These are phyloP conservation scores for Chaetomium fimeti DNA, from an alignment of 495 filamentous ascomycete genomes.

Conservation along the genomic window DNA sequence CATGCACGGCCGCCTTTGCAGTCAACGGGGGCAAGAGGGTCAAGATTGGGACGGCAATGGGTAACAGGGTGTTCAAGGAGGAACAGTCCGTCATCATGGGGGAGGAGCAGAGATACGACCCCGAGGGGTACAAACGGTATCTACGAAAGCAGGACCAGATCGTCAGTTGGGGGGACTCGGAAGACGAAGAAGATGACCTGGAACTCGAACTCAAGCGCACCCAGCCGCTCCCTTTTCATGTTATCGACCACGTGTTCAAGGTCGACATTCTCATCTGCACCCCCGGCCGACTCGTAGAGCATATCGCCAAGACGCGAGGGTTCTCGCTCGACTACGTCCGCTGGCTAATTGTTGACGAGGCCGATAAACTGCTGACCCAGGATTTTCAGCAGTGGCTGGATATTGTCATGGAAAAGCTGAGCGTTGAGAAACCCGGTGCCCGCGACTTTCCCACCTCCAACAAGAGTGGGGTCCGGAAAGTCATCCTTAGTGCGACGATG, in stretches of 20 bases:
- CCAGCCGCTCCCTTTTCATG: slow-evolving; percentile 57
- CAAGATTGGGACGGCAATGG: slow-evolving; percentile 77
- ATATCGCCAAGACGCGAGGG: slow-evolving; percentile 77
- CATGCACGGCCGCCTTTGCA: slow-evolving; percentile 55
- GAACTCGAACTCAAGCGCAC: slow-evolving; percentile 13
- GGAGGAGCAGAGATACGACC: slow-evolving; percentile 51
- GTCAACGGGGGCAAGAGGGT: slow-evolving; percentile 57
- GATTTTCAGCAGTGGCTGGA: slow-evolving; percentile 91
- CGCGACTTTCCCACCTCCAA: slow-evolving; percentile 53
- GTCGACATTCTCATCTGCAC: slow-evolving; percentile 91
- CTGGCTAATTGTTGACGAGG: slow-evolving; percentile 93
- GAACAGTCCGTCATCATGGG: slow-evolving; percentile 70
- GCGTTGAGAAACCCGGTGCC: slow-evolving; percentile 35
- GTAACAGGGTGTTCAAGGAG: slow-evolving; percentile 68
- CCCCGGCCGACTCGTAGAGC: slow-evolving; percentile 87
- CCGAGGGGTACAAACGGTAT: slow-evolving; percentile 35
- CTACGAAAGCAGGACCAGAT: slow-evolving; percentile 22
- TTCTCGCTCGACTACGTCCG: slow-evolving; percentile 71
- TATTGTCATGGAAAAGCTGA: slow-evolving; percentile 63
- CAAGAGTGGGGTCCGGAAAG: slow-evolving; percentile 58
- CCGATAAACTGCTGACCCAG: slow-evolving; percentile 85
- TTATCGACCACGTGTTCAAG: slow-evolving; percentile 61
- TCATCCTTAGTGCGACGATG: slow-evolving; percentile 91
- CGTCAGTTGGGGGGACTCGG: slow-evolving; percentile 29
- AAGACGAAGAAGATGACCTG: slow-evolving; percentile 22